These are phyloP conservation scores for Claviceps monticola DNA, from an alignment of 2,329 filamentous ascomycete genomes.

Conservation along the genomic window DNA sequence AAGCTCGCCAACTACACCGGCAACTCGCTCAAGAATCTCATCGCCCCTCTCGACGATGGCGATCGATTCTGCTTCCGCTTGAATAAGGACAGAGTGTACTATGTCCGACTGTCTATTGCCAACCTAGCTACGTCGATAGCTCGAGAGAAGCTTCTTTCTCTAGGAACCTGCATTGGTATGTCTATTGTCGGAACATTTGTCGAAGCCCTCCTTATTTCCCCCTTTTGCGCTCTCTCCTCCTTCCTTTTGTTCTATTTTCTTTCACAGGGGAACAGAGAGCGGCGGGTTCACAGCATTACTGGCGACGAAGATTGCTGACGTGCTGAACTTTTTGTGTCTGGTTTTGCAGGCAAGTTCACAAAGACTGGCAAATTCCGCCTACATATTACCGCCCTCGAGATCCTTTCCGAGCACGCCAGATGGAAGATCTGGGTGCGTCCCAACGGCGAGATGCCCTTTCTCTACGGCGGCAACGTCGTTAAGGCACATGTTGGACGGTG, in stretches of 20 bases:
- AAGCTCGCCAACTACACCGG: constrained; percentile 94
- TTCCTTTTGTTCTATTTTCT: neutral
- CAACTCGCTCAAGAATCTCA: constrained; percentile 71
- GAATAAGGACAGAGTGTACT: constrained; percentile 76
- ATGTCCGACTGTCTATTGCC: constrained; percentile 76
- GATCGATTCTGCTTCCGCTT: constrained; percentile 81
- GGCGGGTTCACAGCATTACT: neutral
- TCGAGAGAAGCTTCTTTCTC: constrained; percentile 65
- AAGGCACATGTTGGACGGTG: constrained; percentile 59
- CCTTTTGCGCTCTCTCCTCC: constrained; percentile 6
- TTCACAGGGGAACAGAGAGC: neutral
- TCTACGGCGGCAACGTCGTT: constrained; percentile 85
- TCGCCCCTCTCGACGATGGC: constrained; percentile 54
- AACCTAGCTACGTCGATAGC: constrained; percentile 82
- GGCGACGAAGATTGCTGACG: neutral
- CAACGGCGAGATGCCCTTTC: constrained; percentile 94
- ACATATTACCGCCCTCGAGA: constrained; percentile 77
- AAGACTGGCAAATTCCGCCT: constrained; percentile 93
- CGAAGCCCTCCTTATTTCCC: no score
- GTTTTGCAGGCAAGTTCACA: constrained; percentile 65
- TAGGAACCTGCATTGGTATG: constrained; percentile 71
- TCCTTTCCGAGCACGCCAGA: constrained; percentile 79
- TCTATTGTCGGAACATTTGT: neutral
- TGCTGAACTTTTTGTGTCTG: neutral
- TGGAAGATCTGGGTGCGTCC: constrained; percentile 97